Evolutionary conservation across 2,329 filamentous ascomycete genomes (phyloP), one percentile per base, ranked within the genome.

Genomic region (Alternaria sp.): DNA sequence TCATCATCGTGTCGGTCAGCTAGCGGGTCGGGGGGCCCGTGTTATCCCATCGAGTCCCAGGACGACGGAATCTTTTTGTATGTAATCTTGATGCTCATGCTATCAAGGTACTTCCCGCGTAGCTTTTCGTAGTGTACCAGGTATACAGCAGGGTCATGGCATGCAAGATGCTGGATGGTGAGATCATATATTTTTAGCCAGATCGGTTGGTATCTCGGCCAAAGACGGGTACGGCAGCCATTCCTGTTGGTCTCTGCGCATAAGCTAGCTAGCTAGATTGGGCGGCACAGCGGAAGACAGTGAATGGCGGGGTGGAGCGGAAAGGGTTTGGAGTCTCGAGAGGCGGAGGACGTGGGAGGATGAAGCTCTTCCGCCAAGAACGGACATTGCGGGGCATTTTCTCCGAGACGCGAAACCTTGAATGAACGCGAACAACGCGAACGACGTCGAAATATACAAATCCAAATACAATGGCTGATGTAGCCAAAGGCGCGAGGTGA

Each of bases 381-480:
- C 54, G 63, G 63, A 61, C 52, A 57, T 49, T 44, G 65, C 52
- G 67, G 61, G 65, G 63, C 59, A 63, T 22, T 47, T 46, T 48
- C 55, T 64, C 62, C 64, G 65, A 67, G 48, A 51, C 36, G 66
- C 71, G 71, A 73, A 70, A 63, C 60, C 55, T 61, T 59, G 39
- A 20, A 5, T 16, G 55, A 59, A 60, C 56, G 56, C 57, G 54
- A 59, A 42, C 53, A 61, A 39, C 57, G 57, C 64, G 57, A 53
- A 47, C 51, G 46, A 22, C 20, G 36, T 43, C 32, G 34, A 36
- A 54, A 36, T 32, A 28, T 60, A 57, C 54, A 46, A 48, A 20
- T 36, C 36, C 26, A n/a, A 54, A 46, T 61, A 58, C 55, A 42
- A 78, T 78, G 75, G 73, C 75, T 42, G 66, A 69, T 55, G 46